Conservation (phyloP, 352 stramenopile genomes). For the Phytophthora fragariaefolia region DNA sequence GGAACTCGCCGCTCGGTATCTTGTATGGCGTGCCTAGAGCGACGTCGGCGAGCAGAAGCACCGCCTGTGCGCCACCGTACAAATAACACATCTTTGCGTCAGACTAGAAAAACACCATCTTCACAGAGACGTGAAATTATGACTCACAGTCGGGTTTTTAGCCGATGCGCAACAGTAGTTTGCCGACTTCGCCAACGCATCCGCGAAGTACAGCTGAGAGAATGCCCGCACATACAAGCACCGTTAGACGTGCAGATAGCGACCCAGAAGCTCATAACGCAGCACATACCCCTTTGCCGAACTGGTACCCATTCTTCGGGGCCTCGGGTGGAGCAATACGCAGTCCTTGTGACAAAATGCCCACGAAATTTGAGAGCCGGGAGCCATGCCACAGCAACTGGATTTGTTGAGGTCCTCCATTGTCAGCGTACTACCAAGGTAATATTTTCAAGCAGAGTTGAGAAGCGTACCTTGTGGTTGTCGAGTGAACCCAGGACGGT, state of each 20-base stretch:
- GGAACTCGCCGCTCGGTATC: conserved; percentile 22
- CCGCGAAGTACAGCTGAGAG: conserved; percentile 72
- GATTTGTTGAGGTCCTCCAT: neutral
- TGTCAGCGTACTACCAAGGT: neutral
- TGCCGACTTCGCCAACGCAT: conserved; percentile 58
- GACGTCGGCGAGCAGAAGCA: conserved; percentile 51
- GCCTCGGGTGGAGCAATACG: conserved; percentile 74
- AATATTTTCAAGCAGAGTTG: neutral
- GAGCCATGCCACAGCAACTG: conserved; percentile 71
- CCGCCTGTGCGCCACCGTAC: conserved; percentile 9
- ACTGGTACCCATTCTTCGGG: conserved; percentile 69
- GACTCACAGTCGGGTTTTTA: conserved; percentile 34
- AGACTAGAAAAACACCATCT: no score
- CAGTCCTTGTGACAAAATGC: conserved; percentile 73
- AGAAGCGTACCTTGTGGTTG: conserved; percentile 58
- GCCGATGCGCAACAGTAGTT: conserved; percentile 57
- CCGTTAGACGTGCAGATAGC: neutral
- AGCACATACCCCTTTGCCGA: conserved; percentile 66
- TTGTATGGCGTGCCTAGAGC: conserved; percentile 41
- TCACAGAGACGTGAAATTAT: no score
- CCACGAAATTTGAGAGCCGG: conserved; percentile 63
- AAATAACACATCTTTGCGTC: neutral
- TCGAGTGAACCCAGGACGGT: conserved; percentile 45
- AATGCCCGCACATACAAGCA: neutral
- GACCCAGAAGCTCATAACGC: neutral